Conservation (phyloP, 805 yeast genomes). For the Suhomyces kilbournensis region DNA sequence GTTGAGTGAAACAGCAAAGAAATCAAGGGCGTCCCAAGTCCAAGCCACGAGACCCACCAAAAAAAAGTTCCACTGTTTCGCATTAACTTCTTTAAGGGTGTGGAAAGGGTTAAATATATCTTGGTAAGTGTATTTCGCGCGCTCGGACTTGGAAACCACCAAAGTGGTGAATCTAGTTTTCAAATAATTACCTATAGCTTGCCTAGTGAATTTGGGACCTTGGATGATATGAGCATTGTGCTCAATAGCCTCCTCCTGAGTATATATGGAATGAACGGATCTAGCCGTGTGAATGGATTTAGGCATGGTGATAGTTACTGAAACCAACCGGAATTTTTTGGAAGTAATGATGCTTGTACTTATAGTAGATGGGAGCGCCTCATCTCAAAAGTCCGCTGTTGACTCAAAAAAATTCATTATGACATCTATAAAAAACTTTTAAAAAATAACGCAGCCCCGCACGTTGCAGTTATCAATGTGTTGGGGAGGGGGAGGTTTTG, state of each 20-base stretch:
- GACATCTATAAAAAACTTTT: too few species aligned
- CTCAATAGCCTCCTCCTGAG: slow-evolving; percentile 8
- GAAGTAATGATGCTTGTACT: not conserved
- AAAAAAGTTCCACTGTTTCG: slow-evolving; percentile 57
- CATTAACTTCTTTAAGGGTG: slow-evolving; percentile 46
- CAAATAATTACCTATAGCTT: slow-evolving; percentile 34
- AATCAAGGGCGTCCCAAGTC: slow-evolving; percentile 68
- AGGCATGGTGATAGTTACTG: not conserved
- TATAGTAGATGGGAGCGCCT: too few species aligned
- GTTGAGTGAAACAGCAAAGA: slow-evolving; percentile 55
- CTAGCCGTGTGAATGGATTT: slow-evolving; percentile 2
- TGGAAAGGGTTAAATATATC: slow-evolving; percentile 62
- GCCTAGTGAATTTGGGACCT: slow-evolving; percentile 30
- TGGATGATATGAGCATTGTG: slow-evolving; percentile 10
- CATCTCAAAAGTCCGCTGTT: too few species aligned
- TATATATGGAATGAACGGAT: slow-evolving; percentile 7
- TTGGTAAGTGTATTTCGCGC: slow-evolving; percentile 30
- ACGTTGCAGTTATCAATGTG: too few species aligned
- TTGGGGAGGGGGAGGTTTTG: too few species aligned
- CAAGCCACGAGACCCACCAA: slow-evolving; percentile 53
- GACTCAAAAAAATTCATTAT: too few species aligned
- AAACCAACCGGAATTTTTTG: not conserved
- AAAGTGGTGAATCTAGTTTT: slow-evolving; percentile 49
- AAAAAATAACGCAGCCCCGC: too few species aligned
- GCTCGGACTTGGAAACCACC: slow-evolving; percentile 44